Conservation (phyloP, 2,329 filamentous ascomycete genomes). For the Trichoderma sp. region DNA sequence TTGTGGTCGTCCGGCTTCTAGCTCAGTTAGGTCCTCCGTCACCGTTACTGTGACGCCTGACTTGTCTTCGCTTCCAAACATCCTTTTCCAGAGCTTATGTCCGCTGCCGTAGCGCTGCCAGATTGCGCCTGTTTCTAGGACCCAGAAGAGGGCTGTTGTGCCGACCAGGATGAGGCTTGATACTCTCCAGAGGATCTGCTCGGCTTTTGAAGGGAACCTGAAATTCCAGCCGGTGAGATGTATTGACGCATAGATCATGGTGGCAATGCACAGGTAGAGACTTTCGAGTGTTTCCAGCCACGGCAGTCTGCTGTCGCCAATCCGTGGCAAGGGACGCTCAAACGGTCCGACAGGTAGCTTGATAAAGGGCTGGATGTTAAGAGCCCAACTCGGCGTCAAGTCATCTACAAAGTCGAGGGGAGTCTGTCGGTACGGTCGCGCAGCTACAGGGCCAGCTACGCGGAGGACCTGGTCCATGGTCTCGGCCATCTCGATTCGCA, state of each 20-base stretch:
- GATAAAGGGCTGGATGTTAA: neutral
- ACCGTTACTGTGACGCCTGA: neutral
- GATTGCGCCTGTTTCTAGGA: neutral
- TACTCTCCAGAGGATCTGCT: neutral
- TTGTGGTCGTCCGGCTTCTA: too few species aligned
- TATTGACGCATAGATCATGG: neutral
- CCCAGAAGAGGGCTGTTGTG: slow-evolving; percentile 1
- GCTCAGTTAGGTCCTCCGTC: neutral
- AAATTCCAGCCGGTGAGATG: neutral
- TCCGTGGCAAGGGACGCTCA: neutral
- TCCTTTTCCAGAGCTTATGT: neutral
- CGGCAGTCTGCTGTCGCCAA: neutral
- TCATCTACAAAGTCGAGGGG: neutral
- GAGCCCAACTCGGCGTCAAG: neutral
- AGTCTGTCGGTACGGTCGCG: neutral
- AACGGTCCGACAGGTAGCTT: neutral
- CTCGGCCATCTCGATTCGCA: neutral
- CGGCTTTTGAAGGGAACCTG: neutral
- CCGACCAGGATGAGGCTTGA: neutral
- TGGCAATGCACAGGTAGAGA: neutral
- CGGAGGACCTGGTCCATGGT: neutral
- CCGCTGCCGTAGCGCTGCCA: neutral
- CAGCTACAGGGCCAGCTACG: neutral
- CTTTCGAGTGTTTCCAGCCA: neutral
- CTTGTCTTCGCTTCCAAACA: neutral